phyloP scores from a whole-genome alignment of 208 protist genomes.

The Acanthamoeba culbertsoni region DNA sequence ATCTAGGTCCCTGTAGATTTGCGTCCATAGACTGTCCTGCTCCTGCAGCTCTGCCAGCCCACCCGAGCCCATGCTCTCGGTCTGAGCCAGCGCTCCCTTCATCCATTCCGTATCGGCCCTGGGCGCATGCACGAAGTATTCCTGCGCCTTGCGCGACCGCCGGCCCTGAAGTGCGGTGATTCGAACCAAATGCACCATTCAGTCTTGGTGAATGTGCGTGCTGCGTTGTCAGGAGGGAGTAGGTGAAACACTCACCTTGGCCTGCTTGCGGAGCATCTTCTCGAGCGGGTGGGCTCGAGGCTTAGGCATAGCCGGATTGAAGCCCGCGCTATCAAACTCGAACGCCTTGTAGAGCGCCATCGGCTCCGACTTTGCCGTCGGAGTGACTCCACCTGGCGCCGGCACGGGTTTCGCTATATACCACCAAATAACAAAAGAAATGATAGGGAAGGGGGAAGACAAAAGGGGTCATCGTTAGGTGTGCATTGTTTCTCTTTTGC shows the following conservation, averaged over 20 bases:
- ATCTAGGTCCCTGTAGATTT: slow-evolving; percentile 12
- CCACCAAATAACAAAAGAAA: background rate
- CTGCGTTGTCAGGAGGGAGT: background rate
- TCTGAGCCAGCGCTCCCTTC: background rate
- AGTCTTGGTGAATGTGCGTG: background rate
- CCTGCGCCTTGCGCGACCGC: background rate
- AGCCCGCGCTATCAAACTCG: slow-evolving; percentile 55
- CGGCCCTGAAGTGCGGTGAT: background rate
- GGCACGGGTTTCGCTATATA: slow-evolving; percentile 13
- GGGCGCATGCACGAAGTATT: slow-evolving; percentile 2
- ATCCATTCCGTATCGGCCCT: background rate
- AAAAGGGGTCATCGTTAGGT: too few species aligned
- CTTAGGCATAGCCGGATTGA: slow-evolving; percentile 66
- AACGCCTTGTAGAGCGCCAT: slow-evolving; percentile 50
- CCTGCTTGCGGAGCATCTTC: slow-evolving; percentile 41
- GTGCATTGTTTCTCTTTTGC: too few species aligned
- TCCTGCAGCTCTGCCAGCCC: background rate
- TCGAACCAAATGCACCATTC: background rate
- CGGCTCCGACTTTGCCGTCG: slow-evolving; percentile 5
- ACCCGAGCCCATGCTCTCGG: background rate
- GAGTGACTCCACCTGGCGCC: background rate
- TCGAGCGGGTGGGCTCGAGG: slow-evolving; percentile 61
- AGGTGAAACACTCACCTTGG: background rate
- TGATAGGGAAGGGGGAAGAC: too few species aligned
- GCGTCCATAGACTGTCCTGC: background rate